Evolutionary conservation across 169 alveolate genomes (phyloP), one percentile per base, ranked within the genome.

Genomic region (Babesia caballi): DNA sequence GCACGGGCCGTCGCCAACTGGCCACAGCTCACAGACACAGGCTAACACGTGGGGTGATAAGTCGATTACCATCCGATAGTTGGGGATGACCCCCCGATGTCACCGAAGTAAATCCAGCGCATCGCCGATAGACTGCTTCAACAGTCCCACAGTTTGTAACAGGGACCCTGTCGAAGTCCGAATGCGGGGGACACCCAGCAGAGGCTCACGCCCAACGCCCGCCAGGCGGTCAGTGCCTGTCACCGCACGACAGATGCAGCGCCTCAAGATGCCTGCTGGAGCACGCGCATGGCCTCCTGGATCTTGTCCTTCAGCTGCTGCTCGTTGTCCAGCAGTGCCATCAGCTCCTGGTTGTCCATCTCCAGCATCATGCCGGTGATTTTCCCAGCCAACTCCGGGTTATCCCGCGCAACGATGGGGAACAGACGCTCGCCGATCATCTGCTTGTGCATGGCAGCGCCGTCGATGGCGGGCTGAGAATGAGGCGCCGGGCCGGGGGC

Each of bases 351-450:
- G 91, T 94, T 94, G 88, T 95, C 98, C 96, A 95, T 95, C 78
- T 95, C 98, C 58, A 95, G 83, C 98, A 95, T 95, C 98, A 95
- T 95, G 8, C 98, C 98, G 2, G 97, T 94, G 40, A 94, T 94
- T 82, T 94, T 94, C 11, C 97, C 98, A 1, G 98, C 98, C 71
- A 95, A 86, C 30, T 94, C 96, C 0, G 98, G 98, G 74, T 94
- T 96, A 41, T 84, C 90, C 53, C 92, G 85, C 21, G 97, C 95
- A 50, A 95, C 92, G 23, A 93, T 91, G 1, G 98, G 96, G 90
- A 90, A 94, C 66, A 95, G 90, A 51, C 93, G 72, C 81, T 95
- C 98, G 7, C 98, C 98, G n/a, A 95, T 85, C 82, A 94, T 90
- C 73, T 94, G 98, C 85, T 95, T 95, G 85, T 94, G 98, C 95